Base-by-base conservation (phyloP, 768 basidiomycete species). In the Mycena vulgaris region DNA sequence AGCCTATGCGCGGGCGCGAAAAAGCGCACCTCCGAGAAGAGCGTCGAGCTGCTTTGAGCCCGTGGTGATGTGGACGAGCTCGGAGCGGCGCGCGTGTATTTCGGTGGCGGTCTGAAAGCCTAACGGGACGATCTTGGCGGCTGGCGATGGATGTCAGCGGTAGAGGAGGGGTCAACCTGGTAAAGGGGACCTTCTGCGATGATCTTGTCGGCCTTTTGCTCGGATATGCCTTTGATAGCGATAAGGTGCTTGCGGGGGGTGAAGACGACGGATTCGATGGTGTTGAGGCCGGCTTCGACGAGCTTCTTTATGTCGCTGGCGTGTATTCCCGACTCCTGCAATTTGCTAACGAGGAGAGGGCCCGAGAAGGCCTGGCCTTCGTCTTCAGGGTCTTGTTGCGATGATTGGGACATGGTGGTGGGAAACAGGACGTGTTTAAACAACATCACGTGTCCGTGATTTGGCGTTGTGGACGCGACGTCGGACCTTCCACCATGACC, bases 71-170 rank as follows among this genome's bases (percentile, higher is more conserved):
- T 95, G 94, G 25, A 99, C 95, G 33, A 99, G 88, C 78, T 99
- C 98, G 21, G 96, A 94, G 49, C 98, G 88, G 63, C 96, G 91
- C 25, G 96, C 93, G 79, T 99, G 98, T 9, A 98, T 94, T 78
- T 98, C 98, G 17, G 98, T 99, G 21, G 98, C 98, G 65, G 97
- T 99, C 72, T 96, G 96, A 79, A 99, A 99, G 5, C 98, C 98
- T 69, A 99, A 89, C 9, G 97, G 98, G 31, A 99, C 92, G 75
- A 98, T 94, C 84, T 98, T 99, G 56, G 64, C 57, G 23, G 64
- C 66, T 74, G 56, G 64, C 48, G 9, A 55, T 45, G 56, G 28
- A 59, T n/a, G 37, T 57, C 49, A 55, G 66, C 30, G 55, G 66
- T 65, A 48, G 21, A 45, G 60, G 49, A 8, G 25, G 23, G 25